Evolutionary conservation across 148 eudicot genomes (phyloP).

Genomic region (Vaccinium vitisidaea): DNA sequence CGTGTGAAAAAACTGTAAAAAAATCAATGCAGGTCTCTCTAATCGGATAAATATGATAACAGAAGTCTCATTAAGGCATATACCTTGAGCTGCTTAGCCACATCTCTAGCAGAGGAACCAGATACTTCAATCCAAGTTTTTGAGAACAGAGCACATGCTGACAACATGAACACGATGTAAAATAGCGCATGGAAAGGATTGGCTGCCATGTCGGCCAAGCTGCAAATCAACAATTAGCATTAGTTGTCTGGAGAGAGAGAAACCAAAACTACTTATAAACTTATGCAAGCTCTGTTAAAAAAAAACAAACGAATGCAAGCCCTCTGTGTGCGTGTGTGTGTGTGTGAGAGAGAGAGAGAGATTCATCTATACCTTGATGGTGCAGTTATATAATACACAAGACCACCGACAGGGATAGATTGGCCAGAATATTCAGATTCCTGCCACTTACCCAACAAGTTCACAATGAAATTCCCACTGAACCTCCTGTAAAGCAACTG

Average conservation of each 20-base stretch:
- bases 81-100: slow-evolving; percentile 92
- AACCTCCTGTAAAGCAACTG: slow-evolving; percentile 72
- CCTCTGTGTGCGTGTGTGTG: background rate
- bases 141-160: slow-evolving; percentile 85
- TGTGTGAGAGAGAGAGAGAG: background rate
- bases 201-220: slow-evolving; percentile 86
- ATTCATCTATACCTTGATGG: slow-evolving; percentile 62
- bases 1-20: background rate
- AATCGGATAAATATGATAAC: background rate
- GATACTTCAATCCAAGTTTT: slow-evolving; percentile 96
- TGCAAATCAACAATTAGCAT: slow-evolving; percentile 24
- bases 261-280: background rate
- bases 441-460: slow-evolving; percentile 77
- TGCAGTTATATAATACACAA: slow-evolving; percentile 84
- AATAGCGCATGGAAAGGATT: slow-evolving; percentile 88
- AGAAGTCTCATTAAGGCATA: background rate
- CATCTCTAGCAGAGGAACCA: slow-evolving; percentile 88
- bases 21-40: background rate
- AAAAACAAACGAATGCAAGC: background rate
- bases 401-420: slow-evolving; percentile 88
- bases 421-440: slow-evolving; percentile 81
- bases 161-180: slow-evolving; percentile 77
- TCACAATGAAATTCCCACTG: slow-evolving; percentile 71
- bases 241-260: background rate
- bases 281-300: background rate